These are phyloP conservation scores for Astrephomene gubernaculifera DNA, from an alignment of 139 green algal genomes.

Conservation along the genomic window DNA sequence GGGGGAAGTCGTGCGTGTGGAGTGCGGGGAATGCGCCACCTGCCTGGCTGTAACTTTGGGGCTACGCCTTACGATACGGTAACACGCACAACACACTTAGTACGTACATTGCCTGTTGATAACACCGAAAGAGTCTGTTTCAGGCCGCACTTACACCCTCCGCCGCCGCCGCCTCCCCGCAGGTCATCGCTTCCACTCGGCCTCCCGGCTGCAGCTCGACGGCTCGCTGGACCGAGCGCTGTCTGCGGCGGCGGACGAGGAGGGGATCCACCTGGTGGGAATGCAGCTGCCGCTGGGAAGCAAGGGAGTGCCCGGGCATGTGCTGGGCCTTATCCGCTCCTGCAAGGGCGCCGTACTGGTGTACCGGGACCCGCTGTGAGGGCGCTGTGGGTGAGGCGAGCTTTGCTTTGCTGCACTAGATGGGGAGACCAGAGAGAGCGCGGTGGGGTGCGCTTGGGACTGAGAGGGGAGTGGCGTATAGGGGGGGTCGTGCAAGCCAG, in stretches of 20 bases:
- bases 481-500: not conserved
- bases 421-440: no score
- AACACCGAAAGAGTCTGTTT: no score
- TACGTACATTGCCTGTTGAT: no score
- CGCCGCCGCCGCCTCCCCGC: not conserved
- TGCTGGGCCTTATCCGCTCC: constrained; percentile 45
- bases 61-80: no score
- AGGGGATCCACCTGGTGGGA: constrained; percentile 41
- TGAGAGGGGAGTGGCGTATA: not conserved
- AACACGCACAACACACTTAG: no score
- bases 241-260: not conserved
- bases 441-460: not conserved
- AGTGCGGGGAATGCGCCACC: not conserved
- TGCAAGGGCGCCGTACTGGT: constrained; percentile 49
- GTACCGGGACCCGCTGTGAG: constrained; percentile 44
- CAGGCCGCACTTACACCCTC: no score
- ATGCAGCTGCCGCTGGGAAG: constrained; percentile 39
- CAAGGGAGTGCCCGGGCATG: constrained; percentile 26
- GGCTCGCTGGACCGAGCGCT: constrained; percentile 37
- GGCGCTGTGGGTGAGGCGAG: not conserved
- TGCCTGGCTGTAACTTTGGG: no score
- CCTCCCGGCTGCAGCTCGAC: constrained; percentile 45
- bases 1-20: not conserved
- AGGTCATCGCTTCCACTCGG: constrained; percentile 37
- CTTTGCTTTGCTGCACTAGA: no score